Conservation (phyloP, 352 stramenopile species). For the Blastocystis sp. region DNA sequence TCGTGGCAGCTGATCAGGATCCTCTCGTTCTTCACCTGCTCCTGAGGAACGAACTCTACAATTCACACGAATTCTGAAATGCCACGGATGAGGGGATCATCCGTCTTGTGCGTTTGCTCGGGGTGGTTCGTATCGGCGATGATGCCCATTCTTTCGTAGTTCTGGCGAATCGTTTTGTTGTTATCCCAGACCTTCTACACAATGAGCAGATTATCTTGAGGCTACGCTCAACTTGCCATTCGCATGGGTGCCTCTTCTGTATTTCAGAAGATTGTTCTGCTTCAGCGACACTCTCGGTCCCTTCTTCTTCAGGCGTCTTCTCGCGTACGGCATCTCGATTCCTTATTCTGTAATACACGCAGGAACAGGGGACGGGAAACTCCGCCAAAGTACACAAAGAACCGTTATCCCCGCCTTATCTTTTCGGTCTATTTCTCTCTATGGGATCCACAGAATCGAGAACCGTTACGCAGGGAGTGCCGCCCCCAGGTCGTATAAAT, state of each 20-base stretch:
- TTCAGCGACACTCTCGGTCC: constrained; percentile 47
- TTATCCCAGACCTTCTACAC: constrained; percentile 50
- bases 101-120: not conserved
- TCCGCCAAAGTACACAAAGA: constrained; percentile 4
- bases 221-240: not conserved
- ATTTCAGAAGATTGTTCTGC: constrained; percentile 26
- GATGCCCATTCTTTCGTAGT: constrained; percentile 22
- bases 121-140: not conserved
- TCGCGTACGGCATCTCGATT: constrained; percentile 19
- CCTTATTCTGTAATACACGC: not conserved
- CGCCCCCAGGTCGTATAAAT: not conserved
- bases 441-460: constrained; percentile 44
- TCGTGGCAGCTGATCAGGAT: constrained; percentile 28
- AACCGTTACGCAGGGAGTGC: constrained; percentile 13
- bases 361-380: not conserved
- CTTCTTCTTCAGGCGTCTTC: constrained; percentile 53
- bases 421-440: not conserved
- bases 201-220: not conserved
- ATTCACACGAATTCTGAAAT: not conserved
- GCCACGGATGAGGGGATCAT: constrained; percentile 11
- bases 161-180: constrained; percentile 38
- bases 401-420: constrained; percentile 16
- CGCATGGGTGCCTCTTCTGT: not conserved
- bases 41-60: constrained; percentile 38
- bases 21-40: not conserved